Evolutionary conservation across 306 rosid species (phyloP), one percentile per base, ranked within the genome.

Genomic region (Acacia confusa): DNA sequence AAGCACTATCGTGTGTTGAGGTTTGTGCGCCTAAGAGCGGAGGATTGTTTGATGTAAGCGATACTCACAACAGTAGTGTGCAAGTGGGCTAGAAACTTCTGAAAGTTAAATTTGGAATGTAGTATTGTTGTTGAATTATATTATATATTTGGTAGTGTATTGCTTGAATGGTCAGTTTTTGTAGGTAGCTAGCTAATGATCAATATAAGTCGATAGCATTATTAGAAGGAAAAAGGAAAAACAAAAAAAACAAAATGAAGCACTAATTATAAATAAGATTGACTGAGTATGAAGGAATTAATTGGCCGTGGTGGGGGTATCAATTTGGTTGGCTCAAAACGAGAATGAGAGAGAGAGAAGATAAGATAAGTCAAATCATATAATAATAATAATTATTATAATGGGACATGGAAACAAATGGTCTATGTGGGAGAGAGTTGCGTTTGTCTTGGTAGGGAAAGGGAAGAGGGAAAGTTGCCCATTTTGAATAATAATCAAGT

Each of bases 1-100:
- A 92, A 58, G 98, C 98, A 57, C 99, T 94, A 20, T 85, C 97
- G 0, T 77, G 79, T 0, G 89, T 94, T 55, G 82, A 81, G 28
- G 76, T 91, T 44, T 84, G 88, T 47, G 82, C 84, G 52, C 88
- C 87, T 24, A 69, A 85, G n/a, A 87, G 81, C 74, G 84, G 80
- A 34, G 84, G 80, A 34, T 82, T 85, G 79, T 77, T 87, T 69
- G 89, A 94, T 81, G 93, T 80, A 65, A 92, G 76, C n/a, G 89
- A 90, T 38, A 66, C 85, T 58, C 70, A 67, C 16, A 68, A 40
- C 53, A 70, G 50, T 70, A 43, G 36, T 2, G 89, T 83, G 47
- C 84, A 87, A 84, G 96, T 91, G 69, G 91, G 88, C 47, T 90
- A 90, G 40, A 25, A 25, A 25, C 60, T 25, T 69, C 55, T 70